Evolutionary conservation across 2,329 filamentous ascomycete genomes (phyloP).

Genomic region (Pseudogymnoascus sp.): DNA sequence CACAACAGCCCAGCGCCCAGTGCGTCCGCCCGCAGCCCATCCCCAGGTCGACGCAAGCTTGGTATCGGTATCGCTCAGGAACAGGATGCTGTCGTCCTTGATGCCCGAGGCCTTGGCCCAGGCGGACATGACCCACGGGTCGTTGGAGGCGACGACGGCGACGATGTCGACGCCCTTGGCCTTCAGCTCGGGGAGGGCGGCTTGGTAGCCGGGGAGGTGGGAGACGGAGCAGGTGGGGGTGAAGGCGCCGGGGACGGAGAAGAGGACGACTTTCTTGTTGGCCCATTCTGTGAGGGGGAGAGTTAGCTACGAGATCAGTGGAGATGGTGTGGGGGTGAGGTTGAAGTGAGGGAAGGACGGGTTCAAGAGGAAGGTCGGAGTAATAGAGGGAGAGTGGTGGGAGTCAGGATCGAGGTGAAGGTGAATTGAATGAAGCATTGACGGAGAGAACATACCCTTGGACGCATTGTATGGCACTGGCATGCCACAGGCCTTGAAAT

Average conservation of each 20-base stretch:
- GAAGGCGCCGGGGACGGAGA: slow-evolving; percentile 62
- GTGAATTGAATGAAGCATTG: not conserved
- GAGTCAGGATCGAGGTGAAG: not conserved
- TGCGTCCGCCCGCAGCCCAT: slow-evolving; percentile 54
- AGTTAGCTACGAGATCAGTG: not conserved
- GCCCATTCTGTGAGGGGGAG: slow-evolving; percentile 43
- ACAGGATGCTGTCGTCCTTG: slow-evolving; percentile 56
- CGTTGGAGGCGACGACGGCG: slow-evolving; percentile 60
- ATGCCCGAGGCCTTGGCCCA: slow-evolving; percentile 65
- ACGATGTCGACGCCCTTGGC: slow-evolving; percentile 61
- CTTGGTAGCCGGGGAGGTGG: slow-evolving; percentile 62
- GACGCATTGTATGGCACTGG: slow-evolving; percentile 72
- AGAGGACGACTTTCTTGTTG: slow-evolving; percentile 63
- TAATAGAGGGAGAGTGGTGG: not conserved
- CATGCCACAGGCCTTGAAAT: slow-evolving; percentile 68
- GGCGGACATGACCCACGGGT: slow-evolving; percentile 63
- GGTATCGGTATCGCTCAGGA: slow-evolving; percentile 56
- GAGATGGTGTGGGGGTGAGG: not conserved
- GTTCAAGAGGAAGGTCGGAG: not conserved
- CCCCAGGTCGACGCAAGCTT: slow-evolving; percentile 58
- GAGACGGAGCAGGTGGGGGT: slow-evolving; percentile 60
- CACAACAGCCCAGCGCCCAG: slow-evolving; percentile 57
- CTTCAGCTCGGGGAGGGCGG: slow-evolving; percentile 50
- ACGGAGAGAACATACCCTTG: slow-evolving; percentile 44
- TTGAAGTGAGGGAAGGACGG: slow-evolving; percentile 7